Percentiles rank a stretch among this genome's conserved stretches.
phyloP scores from a whole-genome alignment of 305 asterid genomes.

The Fraxinus angustifolia region DNA sequence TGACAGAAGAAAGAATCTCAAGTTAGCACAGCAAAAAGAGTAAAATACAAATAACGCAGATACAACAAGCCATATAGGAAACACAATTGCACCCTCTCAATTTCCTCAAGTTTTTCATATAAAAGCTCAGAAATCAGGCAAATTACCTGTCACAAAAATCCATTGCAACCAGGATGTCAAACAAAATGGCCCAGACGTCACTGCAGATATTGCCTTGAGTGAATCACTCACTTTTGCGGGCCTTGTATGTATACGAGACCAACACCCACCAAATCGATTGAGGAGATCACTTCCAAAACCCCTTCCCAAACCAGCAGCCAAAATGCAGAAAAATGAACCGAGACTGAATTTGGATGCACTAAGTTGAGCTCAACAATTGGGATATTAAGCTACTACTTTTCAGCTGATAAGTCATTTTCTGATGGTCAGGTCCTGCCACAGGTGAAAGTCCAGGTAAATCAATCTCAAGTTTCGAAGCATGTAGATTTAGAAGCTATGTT shows the following conservation, averaged over 20 bases:
- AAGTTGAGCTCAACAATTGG: constrained; percentile 11
- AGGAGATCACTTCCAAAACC: constrained; percentile 8
- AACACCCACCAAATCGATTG: constrained; percentile 1
- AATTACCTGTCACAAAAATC: neutral
- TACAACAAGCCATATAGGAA: constrained; percentile 17
- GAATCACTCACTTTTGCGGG: constrained; percentile 59
- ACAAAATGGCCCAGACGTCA: constrained; percentile 34
- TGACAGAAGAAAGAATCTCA: constrained; percentile 2
- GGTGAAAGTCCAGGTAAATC: constrained; percentile 3
- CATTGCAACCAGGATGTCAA: constrained; percentile 25
- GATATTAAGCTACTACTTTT: constrained; percentile 11
- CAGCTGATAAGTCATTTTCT: constrained; percentile 22
- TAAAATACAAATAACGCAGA: constrained; percentile 12
- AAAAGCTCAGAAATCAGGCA: constrained; percentile 20
- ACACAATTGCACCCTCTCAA: constrained; percentile 4
- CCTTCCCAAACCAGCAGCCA: constrained; percentile 15
- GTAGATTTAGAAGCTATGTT: constrained; percentile 16
- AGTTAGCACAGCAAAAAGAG: constrained; percentile 11
- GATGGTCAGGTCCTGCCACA: constrained; percentile 23
- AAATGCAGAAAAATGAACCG: constrained; percentile 22
- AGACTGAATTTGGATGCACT: constrained; percentile 38
- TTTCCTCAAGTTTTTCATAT: constrained; percentile 25
- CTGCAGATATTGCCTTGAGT: constrained; percentile 39
- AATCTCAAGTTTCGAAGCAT: constrained; percentile 24
- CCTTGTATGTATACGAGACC: constrained; percentile 41